These are phyloP conservation scores for Stenogyne calaminthoides DNA, from an alignment of 305 asterid species.

Conservation along the genomic window DNA sequence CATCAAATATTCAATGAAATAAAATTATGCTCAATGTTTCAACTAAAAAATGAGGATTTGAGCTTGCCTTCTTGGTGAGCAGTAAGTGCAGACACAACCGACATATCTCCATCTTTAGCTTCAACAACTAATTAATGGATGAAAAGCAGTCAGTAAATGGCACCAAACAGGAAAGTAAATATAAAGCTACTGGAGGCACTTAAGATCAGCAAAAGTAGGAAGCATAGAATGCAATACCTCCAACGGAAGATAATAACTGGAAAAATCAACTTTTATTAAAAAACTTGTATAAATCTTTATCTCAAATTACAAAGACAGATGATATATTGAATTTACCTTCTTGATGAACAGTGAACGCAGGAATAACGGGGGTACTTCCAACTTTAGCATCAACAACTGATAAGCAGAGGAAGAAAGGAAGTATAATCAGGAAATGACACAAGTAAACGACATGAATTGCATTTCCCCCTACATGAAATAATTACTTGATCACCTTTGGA, in stretches of 20 bases:
- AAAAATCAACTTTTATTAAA: neutral
- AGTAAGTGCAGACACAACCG: constrained; percentile 69
- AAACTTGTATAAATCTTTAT: neutral
- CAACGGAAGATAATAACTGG: constrained; percentile 4
- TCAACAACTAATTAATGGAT: constrained; percentile 53
- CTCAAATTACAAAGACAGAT: neutral
- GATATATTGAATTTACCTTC: constrained; percentile 48
- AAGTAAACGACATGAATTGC: neutral
- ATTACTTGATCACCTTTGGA: no score
- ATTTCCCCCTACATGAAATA: neutral
- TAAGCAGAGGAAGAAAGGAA: constrained; percentile 13
- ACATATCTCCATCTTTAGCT: constrained; percentile 65
- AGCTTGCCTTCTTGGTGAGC: constrained; percentile 73
- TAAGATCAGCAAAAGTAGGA: constrained; percentile 16
- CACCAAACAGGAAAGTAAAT: neutral
- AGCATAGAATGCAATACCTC: constrained; percentile 2
- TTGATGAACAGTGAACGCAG: constrained; percentile 65
- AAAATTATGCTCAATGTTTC: constrained; percentile 8
- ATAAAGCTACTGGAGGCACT: constrained; percentile 1
- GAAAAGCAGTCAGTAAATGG: constrained; percentile 25
- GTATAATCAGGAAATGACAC: constrained; percentile 22
- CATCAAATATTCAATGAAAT: neutral
- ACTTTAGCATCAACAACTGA: constrained; percentile 58
- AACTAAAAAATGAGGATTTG: constrained; percentile 1
- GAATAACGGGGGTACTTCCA: constrained; percentile 54